Evolutionary conservation across 176 grass and related monocot genomes (phyloP).

Genomic region (Saccharum officinarum): DNA sequence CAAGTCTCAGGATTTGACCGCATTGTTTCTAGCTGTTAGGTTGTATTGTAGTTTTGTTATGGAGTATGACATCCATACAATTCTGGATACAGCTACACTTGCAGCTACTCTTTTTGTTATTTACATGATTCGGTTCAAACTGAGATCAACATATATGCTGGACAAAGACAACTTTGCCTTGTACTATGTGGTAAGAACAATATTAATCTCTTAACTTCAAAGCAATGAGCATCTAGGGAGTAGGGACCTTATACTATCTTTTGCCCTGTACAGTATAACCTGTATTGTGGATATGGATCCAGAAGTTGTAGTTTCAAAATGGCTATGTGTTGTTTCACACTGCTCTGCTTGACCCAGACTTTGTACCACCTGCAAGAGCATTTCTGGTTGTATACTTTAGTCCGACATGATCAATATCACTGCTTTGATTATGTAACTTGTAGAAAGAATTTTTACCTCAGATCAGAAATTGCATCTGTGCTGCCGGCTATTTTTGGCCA

Average conservation of each 20-base stretch:
- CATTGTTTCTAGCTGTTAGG: slow-evolving; percentile 93
- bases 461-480: not conserved
- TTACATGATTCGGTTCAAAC: slow-evolving; percentile 97
- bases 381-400: slow-evolving; percentile 1
- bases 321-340: not conserved
- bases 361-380: not conserved
- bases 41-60: slow-evolving; percentile 97
- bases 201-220: slow-evolving; percentile 2
- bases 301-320: not conserved
- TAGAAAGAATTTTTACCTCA: slow-evolving; percentile 13
- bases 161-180: slow-evolving; percentile 96
- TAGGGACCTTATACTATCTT: not conserved
- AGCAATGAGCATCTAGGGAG: not conserved
- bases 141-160: slow-evolving; percentile 91
- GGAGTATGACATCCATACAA: slow-evolving; percentile 99
- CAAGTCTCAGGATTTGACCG: slow-evolving; percentile 96
- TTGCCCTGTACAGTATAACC: not conserved
- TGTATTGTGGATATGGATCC: not conserved
- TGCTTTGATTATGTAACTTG: not conserved
- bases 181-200: slow-evolving; percentile 83
- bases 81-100: slow-evolving; percentile 90
- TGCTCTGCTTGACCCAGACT: not conserved
- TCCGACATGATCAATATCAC: not conserved
- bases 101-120: slow-evolving; percentile 92
- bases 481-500: slow-evolving; percentile 8